Conservation (phyloP, 257 asterid genomes). For the Parsonsia alboflavescens region DNA sequence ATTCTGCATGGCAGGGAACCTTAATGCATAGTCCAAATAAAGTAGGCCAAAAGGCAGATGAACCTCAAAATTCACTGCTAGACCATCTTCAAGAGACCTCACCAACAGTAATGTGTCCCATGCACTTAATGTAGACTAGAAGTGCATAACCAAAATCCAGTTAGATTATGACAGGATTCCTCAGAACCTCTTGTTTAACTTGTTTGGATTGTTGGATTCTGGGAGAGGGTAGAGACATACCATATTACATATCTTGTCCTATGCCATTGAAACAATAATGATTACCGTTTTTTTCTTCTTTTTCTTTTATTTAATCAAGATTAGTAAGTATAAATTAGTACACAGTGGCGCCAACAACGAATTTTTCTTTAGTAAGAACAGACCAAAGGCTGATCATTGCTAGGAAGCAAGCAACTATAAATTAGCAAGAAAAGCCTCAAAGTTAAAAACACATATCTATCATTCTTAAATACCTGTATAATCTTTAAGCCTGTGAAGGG, state of each 20-base stretch:
- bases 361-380: background rate
- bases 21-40: background rate
- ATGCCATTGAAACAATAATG: background rate
- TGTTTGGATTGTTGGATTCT: background rate
- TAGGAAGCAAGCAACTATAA: background rate
- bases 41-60: background rate
- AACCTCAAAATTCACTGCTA: background rate
- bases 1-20: background rate
- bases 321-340: background rate
- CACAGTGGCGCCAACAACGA: background rate
- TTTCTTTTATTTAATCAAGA: background rate
- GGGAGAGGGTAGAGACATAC: background rate
- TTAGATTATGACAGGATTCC: background rate
- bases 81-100: background rate
- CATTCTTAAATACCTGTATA: background rate
- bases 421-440: no score
- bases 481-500: background rate
- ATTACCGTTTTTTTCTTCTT: background rate
- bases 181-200: background rate
- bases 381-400: background rate
- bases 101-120: no score
- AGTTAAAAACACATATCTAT: constrained; percentile 2
- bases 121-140: background rate
- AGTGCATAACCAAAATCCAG: background rate
- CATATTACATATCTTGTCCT: background rate